Percentiles rank a stretch among this genome's conserved stretches.
Evolutionary conservation across 805 yeast species (phyloP).

Genomic region (Maudiozyma saulgeensis): DNA sequence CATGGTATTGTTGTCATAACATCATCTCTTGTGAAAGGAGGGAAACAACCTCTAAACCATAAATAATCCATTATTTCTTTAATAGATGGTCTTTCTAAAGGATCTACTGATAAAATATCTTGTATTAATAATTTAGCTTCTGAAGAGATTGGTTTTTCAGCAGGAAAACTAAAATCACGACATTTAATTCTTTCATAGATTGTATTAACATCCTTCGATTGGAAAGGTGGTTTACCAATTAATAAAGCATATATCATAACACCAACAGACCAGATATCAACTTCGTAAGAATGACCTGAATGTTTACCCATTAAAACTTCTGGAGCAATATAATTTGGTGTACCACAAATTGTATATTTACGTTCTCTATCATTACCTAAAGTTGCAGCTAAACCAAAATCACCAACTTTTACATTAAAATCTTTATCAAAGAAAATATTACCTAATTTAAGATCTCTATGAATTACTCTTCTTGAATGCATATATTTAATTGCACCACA

Average conservation of each 20-base stretch:
- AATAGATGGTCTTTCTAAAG: conserved; percentile 70
- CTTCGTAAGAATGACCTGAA: conserved; percentile 87
- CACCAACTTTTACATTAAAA: conserved; percentile 94
- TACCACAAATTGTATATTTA: conserved; percentile 93
- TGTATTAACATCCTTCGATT: conserved; percentile 84
- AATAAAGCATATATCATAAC: conserved; percentile 90
- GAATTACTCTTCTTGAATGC: conserved; percentile 87
- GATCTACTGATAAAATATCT: conserved; percentile 68
- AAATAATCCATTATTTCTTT: conserved; percentile 70
- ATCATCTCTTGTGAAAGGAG: conserved; percentile 48
- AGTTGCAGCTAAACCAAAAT: conserved; percentile 97
- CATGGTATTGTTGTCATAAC: conserved; percentile 42
- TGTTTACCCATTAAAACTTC: conserved; percentile 86
- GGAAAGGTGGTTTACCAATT: conserved; percentile 95
- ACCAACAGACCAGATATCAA: conserved; percentile 96
- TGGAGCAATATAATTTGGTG: conserved; percentile 98
- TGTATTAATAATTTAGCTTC: conserved; percentile 67
- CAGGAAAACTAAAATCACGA: conserved; percentile 73
- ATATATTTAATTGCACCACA: conserved; percentile 89
- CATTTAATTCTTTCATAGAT: conserved; percentile 87
- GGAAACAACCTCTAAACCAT: conserved; percentile 86
- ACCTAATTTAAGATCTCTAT: conserved; percentile 92
- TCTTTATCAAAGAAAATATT: conserved; percentile 89
- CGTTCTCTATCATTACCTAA: conserved; percentile 61
- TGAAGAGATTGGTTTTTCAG: conserved; percentile 49